A percentile compares a stretch with the other conserved stretches of the same genome.
These are phyloP conservation scores for Colletotrichum cuscutae DNA, from an alignment of 2,329 filamentous ascomycete genomes.

Conservation along the genomic window DNA sequence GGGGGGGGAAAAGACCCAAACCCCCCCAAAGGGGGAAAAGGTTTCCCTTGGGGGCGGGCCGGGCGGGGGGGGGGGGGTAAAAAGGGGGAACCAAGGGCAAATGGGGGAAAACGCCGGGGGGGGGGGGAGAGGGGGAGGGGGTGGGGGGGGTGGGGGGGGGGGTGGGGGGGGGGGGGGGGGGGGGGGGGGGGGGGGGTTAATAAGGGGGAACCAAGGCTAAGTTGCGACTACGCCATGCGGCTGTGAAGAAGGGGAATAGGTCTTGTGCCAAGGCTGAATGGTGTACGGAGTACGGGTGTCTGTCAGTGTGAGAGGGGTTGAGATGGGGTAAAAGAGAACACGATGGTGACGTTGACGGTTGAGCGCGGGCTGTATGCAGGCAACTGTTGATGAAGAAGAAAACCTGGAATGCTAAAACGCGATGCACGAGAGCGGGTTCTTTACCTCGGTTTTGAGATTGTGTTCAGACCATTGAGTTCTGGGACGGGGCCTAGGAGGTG, in stretches of 20 bases:
- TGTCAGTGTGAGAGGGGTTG: not conserved
- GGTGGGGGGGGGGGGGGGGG: no score
- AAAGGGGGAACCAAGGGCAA: no score
- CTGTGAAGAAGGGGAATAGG: not conserved
- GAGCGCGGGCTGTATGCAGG: not conserved
- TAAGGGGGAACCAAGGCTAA: not conserved
- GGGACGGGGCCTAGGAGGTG: not conserved
- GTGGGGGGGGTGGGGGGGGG: no score
- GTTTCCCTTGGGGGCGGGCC: no score
- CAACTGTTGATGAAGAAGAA: not conserved
- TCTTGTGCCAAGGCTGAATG: not conserved
- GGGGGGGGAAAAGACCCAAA: no score
- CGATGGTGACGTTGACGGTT: slow-evolving; percentile 18
- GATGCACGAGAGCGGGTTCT: not conserved
- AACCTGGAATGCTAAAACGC: not conserved
- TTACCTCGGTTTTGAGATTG: not conserved
- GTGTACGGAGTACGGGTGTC: not conserved
- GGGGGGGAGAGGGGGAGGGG: no score
- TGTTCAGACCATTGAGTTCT: not conserved
- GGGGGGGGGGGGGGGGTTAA: not conserved
- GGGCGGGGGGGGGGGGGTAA: no score
- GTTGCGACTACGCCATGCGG: slow-evolving; percentile 1
- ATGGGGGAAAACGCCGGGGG: no score
- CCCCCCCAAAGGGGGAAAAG: no score
- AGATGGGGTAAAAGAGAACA: not conserved